phyloP scores from a whole-genome alignment of 1,139 yeast genomes.

The Candida sp. region DNA sequence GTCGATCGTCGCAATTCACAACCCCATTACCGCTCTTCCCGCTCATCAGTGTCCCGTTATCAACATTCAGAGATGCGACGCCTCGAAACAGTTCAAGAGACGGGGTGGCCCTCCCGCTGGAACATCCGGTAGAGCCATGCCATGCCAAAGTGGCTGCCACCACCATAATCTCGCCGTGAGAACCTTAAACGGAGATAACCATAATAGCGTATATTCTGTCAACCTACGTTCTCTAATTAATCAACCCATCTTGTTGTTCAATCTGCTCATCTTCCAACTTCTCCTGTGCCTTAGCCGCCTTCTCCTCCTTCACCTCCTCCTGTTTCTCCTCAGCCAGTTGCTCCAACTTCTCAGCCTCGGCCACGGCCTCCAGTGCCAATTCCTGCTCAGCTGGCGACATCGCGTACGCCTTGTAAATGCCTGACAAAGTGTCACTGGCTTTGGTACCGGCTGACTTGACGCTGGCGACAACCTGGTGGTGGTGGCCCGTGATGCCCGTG shows the following conservation, averaged over 20 bases:
- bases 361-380: slow-evolving; percentile 14
- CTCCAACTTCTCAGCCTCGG: slow-evolving; percentile 13
- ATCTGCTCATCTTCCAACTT: slow-evolving; percentile 5
- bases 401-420: slow-evolving; percentile 11
- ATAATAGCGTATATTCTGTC: not conserved
- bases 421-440: slow-evolving; percentile 19
- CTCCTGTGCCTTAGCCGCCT: slow-evolving; percentile 10
- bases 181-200: too few relatives aligned
- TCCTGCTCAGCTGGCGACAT: slow-evolving; percentile 13
- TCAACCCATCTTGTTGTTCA: not conserved
- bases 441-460: slow-evolving; percentile 16
- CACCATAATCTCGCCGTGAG: too few relatives aligned
- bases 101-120: too few relatives aligned
- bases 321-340: slow-evolving; percentile 6
- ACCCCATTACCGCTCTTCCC: too few relatives aligned
- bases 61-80: too few relatives aligned
- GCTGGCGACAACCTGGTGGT: slow-evolving; percentile 17
- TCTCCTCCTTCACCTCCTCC: slow-evolving; percentile 3
- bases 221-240: too few relatives aligned
- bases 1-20: too few relatives aligned
- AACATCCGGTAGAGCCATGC: too few relatives aligned
- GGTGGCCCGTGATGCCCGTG: slow-evolving; percentile 26
- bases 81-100: too few relatives aligned
- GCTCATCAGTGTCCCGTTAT: too few relatives aligned
- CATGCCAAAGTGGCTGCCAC: too few relatives aligned